These are phyloP conservation scores for Sclerotinia glacialis DNA, from an alignment of 2,329 filamentous ascomycete genomes.

Conservation along the genomic window DNA sequence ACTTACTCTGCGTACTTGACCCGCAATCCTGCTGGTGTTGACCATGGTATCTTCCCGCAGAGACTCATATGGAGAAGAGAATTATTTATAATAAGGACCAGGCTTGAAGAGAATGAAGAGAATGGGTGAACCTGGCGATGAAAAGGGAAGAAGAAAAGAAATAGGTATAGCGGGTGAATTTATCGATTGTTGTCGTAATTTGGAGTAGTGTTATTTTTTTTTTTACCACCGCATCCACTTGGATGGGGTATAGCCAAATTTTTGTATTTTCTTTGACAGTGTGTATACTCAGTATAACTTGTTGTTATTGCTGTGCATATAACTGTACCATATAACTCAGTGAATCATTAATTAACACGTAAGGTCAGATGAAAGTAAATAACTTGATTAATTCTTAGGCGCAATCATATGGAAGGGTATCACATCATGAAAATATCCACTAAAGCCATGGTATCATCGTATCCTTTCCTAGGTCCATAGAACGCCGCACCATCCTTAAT, in stretches of 20 bases:
- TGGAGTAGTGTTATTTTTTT: background rate
- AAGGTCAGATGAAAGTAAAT: background rate
- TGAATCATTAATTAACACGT: background rate
- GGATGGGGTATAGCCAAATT: too few relatives aligned
- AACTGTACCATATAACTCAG: background rate
- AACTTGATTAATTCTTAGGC: background rate
- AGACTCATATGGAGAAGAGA: background rate
- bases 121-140: background rate
- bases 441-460: conserved; percentile 14
- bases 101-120: too few relatives aligned
- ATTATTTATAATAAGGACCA: background rate
- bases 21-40: background rate
- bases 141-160: too few relatives aligned
- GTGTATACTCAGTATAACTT: too few relatives aligned
- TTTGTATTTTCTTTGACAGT: background rate
- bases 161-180: too few relatives aligned
- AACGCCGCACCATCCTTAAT: background rate
- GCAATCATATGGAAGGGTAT: conserved; percentile 5
- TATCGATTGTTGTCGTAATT: background rate
- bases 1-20: background rate
- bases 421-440: conserved; percentile 1
- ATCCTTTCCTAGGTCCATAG: background rate
- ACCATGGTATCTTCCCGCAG: background rate
- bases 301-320: background rate
- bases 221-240: background rate